Percentiles rank a stretch among this genome's conserved stretches.
Evolutionary conservation across 1,284 basidiomycete genomes (phyloP).

Genomic region (Singerocomus rubriflavus): DNA sequence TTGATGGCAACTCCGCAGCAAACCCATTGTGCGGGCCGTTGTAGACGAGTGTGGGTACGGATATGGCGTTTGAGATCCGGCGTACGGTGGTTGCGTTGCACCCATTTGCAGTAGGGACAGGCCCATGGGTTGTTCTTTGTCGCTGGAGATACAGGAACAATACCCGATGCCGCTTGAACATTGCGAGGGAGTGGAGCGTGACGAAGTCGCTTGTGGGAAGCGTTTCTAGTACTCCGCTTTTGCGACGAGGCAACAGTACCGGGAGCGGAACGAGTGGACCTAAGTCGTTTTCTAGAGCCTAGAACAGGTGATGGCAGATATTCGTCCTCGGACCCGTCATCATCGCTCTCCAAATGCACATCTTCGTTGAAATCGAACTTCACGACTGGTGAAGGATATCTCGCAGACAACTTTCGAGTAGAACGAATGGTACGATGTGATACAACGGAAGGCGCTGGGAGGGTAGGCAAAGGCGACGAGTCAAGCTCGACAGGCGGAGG

Average conservation of each 20-base stretch:
- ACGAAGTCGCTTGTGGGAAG: slow-evolving; percentile 31
- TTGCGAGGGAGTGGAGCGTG: slow-evolving; percentile 40
- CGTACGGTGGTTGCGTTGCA: slow-evolving; percentile 39
- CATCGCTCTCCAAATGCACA: slow-evolving; percentile 28
- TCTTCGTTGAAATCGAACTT: slow-evolving; percentile 19
- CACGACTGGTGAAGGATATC: slow-evolving; percentile 1
- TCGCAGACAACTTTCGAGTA: slow-evolving; percentile 6
- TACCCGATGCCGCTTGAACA: slow-evolving; percentile 28
- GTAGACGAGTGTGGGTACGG: slow-evolving; percentile 43
- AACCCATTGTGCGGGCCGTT: slow-evolving; percentile 32
- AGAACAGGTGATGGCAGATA: slow-evolving; percentile 30
- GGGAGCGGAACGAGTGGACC: slow-evolving; percentile 7
- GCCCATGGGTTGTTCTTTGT: slow-evolving; percentile 30
- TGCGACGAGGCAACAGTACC: slow-evolving; percentile 3
- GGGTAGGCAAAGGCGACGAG: background rate
- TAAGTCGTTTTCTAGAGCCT: slow-evolving; percentile 25
- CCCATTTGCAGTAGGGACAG: slow-evolving; percentile 34
- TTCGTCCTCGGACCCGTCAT: slow-evolving; percentile 30
- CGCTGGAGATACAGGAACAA: slow-evolving; percentile 14
- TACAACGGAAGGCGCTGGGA: background rate
- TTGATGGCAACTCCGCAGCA: slow-evolving; percentile 41
- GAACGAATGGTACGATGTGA: slow-evolving; percentile 15
- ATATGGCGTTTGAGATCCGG: slow-evolving; percentile 56
- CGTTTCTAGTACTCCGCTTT: slow-evolving; percentile 4
- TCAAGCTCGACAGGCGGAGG: slow-evolving; percentile 1